Evolutionary conservation across 2,329 filamentous ascomycete species (phyloP), one percentile per base, ranked within the genome.

Genomic region (Sarocladium oryzae): DNA sequence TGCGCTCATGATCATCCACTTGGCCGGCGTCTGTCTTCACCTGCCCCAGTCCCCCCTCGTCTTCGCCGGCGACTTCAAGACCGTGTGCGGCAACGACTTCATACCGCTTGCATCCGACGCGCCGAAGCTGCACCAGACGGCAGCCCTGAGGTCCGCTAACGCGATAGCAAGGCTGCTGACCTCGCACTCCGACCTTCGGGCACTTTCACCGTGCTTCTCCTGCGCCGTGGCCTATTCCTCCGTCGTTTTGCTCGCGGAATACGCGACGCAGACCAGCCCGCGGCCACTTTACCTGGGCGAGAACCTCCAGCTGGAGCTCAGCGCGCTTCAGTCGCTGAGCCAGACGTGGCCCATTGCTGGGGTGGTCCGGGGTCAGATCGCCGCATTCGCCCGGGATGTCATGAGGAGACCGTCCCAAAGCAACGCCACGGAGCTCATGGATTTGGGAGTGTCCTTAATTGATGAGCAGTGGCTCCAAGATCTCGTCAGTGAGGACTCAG

Each of bases 1-100:
- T 21, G 51, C 51, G 10, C 51, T 52, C 32, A 52, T 52, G 51
- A 52, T 52, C 43, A 50, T 52, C 33, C 51, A 52, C 35, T 43
- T 52, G 8, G 51, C 51, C 1, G 33, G 35, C 13, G 48, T 52
- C 20, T 52, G 51, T 15, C 43, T 52, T 9, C 51, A 52, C 23
- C 33, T 52, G 9, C 51, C 51, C 16, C 45, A 41, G 32, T 52
- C 51, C 15, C 43, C 51, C 4, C 41, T 52, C 16, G 43, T 46
- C 9, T 36, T 13, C 23, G 33, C 30, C 21, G 51, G 45, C 33
- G 51, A 52, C 36, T 52, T 49, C 26, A 49, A 24, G 36, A 52
- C 51, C 11, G 51, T 52, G 11, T 52, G 51, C 36, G 51, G 51
- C 21, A 49, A 49, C 43, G 35, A 41, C 21, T 33, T 52, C 15